Evolutionary conservation across 192 early-diverging fungal species (phyloP).

Genomic region (Podila clonocystis): DNA sequence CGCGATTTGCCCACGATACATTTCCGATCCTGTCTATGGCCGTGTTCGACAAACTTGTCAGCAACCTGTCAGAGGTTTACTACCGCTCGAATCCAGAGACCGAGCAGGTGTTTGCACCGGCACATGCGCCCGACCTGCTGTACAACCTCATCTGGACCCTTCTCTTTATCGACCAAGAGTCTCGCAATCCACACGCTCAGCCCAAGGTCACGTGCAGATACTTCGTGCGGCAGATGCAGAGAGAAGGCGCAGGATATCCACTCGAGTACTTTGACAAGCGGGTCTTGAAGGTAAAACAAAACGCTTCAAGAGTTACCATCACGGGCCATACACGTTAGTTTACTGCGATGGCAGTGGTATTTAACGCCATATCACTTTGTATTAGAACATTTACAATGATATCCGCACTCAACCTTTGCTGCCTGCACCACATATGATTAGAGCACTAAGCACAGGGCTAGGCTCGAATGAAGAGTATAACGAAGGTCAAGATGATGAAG

Average conservation of each 20-base stretch:
- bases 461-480: neutral
- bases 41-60: slow-evolving; percentile 38
- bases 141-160: slow-evolving; percentile 48
- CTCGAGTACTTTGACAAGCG: slow-evolving; percentile 39
- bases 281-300: slow-evolving; percentile 23
- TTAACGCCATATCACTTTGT: neutral
- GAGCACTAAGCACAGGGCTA: slow-evolving; percentile 2
- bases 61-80: slow-evolving; percentile 43
- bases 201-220: slow-evolving; percentile 45
- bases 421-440: slow-evolving; percentile 37
- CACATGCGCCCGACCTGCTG: slow-evolving; percentile 19
- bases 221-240: slow-evolving; percentile 33
- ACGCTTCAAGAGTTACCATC: no score
- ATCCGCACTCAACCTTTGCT: slow-evolving; percentile 33
- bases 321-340: no score
- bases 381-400: slow-evolving; percentile 48
- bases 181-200: slow-evolving; percentile 27
- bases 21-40: slow-evolving; percentile 42
- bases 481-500: neutral
- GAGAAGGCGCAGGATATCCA: slow-evolving; percentile 42
- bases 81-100: slow-evolving; percentile 49
- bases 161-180: slow-evolving; percentile 51
- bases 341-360: no score
- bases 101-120: slow-evolving; percentile 28
- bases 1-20: slow-evolving; percentile 30